Percentiles rank a stretch among this genome's conserved stretches.
Conservation (phyloP, 441 rosid species). For the Oxalis stricta region DNA sequence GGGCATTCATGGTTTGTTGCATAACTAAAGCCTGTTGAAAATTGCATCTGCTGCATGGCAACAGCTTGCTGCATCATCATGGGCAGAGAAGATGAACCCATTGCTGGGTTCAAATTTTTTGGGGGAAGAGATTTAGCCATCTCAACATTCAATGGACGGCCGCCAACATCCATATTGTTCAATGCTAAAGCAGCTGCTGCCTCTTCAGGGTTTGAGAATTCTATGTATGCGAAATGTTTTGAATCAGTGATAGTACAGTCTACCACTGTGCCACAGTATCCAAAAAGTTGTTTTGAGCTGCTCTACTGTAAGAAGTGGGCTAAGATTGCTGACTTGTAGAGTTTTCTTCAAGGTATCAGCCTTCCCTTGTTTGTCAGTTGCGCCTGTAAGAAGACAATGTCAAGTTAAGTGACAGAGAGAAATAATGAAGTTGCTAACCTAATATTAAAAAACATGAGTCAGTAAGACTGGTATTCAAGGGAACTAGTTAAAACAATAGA, state of each 20-base stretch:
- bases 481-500: neutral
- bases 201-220: conserved; percentile 81
- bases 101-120: conserved; percentile 41
- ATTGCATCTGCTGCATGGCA: conserved; percentile 98
- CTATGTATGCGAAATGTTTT: conserved; percentile 85
- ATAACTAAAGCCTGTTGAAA: conserved; percentile 95
- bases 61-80: conserved; percentile 99
- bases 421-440: neutral
- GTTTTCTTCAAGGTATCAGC: conserved; percentile 67
- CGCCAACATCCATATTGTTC: conserved; percentile 93
- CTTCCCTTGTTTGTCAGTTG: conserved; percentile 42
- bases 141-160: conserved; percentile 85
- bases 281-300: conserved; percentile 89
- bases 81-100: conserved; percentile 69
- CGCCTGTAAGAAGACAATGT: conserved; percentile 29
- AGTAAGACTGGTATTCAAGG: neutral
- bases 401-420: conserved; percentile 6
- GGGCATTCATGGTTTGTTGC: conserved; percentile 94
- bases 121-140: conserved; percentile 93
- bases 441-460: neutral
- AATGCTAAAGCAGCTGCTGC: conserved; percentile 88
- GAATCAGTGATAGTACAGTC: conserved; percentile 80
- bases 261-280: conserved; percentile 88
- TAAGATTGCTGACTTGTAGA: conserved; percentile 96
- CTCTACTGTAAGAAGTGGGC: conserved; percentile 80